phyloP scores from a whole-genome alignment of 495 filamentous ascomycete species.

The Aspergillus ostianus region DNA sequence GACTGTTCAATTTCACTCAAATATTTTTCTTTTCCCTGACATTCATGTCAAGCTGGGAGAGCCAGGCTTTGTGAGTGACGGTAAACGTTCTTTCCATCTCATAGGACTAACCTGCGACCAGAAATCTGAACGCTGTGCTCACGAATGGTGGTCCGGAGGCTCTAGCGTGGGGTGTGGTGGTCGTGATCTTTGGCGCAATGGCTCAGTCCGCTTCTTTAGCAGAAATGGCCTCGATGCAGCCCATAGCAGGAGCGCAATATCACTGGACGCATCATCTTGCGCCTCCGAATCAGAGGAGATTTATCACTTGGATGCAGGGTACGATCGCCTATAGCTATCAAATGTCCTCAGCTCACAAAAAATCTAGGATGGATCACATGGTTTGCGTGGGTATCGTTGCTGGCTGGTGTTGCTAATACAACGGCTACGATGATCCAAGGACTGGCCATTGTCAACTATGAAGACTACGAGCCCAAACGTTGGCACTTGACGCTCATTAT shows the following conservation, averaged over 20 bases:
- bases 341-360: not conserved
- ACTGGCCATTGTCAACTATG: constrained; percentile 39
- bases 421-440: constrained; percentile 36
- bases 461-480: constrained; percentile 17
- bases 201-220: constrained; percentile 28
- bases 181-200: constrained; percentile 21
- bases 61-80: constrained; percentile 14
- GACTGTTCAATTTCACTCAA: constrained; percentile 23
- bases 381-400: constrained; percentile 21
- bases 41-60: constrained; percentile 24
- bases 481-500: constrained; percentile 24
- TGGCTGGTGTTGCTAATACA: constrained; percentile 15
- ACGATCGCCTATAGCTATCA: not conserved
- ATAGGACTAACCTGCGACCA: constrained; percentile 1
- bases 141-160: constrained; percentile 20
- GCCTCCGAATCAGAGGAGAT: constrained; percentile 19
- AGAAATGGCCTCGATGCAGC: constrained; percentile 33
- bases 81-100: not conserved
- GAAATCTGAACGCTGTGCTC: constrained; percentile 17
- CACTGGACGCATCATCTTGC: constrained; percentile 41
- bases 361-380: constrained; percentile 10
- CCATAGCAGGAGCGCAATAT: constrained; percentile 31
- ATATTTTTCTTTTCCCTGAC: constrained; percentile 24
- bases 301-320: constrained; percentile 36
- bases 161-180: constrained; percentile 19